A percentile compares a stretch with the other conserved stretches of the same genome.
Evolutionary conservation across 345 rosid genomes (phyloP).

Genomic region (Brassica incana): DNA sequence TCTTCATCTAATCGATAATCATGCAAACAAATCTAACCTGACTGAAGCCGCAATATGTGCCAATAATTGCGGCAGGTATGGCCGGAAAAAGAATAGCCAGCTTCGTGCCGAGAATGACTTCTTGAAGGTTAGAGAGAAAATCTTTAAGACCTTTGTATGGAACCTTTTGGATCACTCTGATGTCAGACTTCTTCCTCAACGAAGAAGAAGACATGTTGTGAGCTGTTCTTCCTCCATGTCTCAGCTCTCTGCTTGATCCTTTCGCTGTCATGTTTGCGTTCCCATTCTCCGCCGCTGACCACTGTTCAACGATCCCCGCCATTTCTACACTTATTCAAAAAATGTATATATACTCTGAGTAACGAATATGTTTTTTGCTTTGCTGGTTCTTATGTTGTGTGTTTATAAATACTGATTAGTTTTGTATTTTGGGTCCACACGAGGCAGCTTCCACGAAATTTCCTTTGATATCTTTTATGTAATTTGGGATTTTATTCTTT

Average conservation of each 20-base stretch:
- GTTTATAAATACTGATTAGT: slow-evolving; percentile 1
- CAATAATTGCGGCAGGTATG: slow-evolving; percentile 69
- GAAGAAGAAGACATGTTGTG: slow-evolving; percentile 92
- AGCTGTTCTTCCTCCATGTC: slow-evolving; percentile 72
- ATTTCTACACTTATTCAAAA: slow-evolving; percentile 13
- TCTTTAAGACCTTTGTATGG: slow-evolving; percentile 55
- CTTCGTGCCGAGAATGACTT: slow-evolving; percentile 85
- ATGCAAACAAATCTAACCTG: slow-evolving; percentile 40
- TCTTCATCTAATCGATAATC: neutral
- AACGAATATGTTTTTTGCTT: neutral
- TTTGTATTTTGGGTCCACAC: slow-evolving; percentile 13
- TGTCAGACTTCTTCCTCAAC: slow-evolving; percentile 75
- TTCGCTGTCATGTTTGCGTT: slow-evolving; percentile 37
- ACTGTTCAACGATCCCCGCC: slow-evolving; percentile 38
- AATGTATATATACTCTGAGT: neutral
- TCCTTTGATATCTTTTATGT: slow-evolving; percentile 9
- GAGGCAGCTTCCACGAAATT: slow-evolving; percentile 36
- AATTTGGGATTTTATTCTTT: slow-evolving; percentile 4
- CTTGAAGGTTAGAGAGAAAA: slow-evolving; percentile 70
- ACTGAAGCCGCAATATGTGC: slow-evolving; percentile 55
- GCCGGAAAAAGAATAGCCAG: slow-evolving; percentile 81
- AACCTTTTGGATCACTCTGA: slow-evolving; percentile 61
- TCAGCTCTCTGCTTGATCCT: slow-evolving; percentile 56
- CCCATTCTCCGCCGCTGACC: slow-evolving; percentile 34
- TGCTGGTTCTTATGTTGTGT: neutral